Evolutionary conservation across 2,329 filamentous ascomycete species (phyloP).

Genomic region (Neoascochyta sp.): DNA sequence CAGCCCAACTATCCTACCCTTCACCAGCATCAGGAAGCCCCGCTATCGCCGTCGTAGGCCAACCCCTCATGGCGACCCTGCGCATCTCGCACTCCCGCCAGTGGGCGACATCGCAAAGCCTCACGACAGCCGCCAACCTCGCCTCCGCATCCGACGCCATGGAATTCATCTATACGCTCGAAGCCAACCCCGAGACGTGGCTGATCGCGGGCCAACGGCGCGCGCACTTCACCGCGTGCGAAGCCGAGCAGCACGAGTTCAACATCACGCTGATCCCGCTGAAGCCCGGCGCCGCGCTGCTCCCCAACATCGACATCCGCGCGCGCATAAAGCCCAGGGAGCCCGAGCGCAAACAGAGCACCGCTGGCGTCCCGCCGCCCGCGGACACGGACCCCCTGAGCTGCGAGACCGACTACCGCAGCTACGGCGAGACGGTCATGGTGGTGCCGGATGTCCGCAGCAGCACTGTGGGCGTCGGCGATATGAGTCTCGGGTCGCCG

Average conservation of each 20-base stretch:
- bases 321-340: conserved; percentile 47
- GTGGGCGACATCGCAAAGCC: conserved; percentile 43
- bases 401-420: conserved; percentile 78
- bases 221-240: conserved; percentile 64
- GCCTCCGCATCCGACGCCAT: conserved; percentile 47
- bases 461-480: conserved; percentile 51
- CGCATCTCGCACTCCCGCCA: conserved; percentile 54
- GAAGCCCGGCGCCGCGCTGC: conserved; percentile 70
- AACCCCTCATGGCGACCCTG: conserved; percentile 62
- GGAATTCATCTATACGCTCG: conserved; percentile 80
- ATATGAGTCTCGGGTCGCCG: conserved; percentile 20
- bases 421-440: conserved; percentile 70
- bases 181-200: conserved; percentile 72
- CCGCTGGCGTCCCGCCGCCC: conserved; percentile 1
- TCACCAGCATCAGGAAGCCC: conserved; percentile 23
- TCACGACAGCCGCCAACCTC: conserved; percentile 26
- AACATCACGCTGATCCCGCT: conserved; percentile 76
- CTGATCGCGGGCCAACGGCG: conserved; percentile 77
- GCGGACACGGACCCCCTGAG: conserved; percentile 37
- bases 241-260: conserved; percentile 52
- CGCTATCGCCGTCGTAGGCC: conserved; percentile 56
- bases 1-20: conserved; percentile 62
- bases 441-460: conserved; percentile 68
- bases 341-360: conserved; percentile 17
- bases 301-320: conserved; percentile 75